A percentile compares a stretch with the other conserved stretches of the same genome.
Evolutionary conservation across 164 flowering plant species (phyloP).

Genomic region (Magnolia changhungtana): DNA sequence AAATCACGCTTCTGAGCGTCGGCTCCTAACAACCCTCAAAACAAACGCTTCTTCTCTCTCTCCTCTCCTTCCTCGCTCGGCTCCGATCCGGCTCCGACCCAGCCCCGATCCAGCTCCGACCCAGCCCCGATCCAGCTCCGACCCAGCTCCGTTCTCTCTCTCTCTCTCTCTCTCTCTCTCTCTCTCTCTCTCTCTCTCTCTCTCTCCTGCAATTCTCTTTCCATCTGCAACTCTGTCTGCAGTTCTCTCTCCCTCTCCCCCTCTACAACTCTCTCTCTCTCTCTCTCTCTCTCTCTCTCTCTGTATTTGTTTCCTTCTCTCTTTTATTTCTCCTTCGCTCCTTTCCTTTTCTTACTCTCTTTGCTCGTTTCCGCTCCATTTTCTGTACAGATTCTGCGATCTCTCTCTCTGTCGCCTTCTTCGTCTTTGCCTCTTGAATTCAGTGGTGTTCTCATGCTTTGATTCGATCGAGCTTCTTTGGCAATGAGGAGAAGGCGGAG

Average conservation of each 20-base stretch:
- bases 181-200: neutral
- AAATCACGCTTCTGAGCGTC: neutral
- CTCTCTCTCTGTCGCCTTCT: neutral
- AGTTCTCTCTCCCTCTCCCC: neutral
- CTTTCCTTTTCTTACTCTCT: neutral
- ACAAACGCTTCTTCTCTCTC: constrained; percentile 7
- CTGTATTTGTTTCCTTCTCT: neutral
- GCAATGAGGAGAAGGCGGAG: neutral
- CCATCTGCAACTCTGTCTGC: neutral
- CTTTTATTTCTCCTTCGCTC: neutral
- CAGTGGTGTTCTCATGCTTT: neutral
- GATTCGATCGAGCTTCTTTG: neutral
- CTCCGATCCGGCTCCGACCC: constrained; percentile 45
- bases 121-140: constrained; percentile 13
- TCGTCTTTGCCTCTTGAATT: neutral
- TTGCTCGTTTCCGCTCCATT: neutral
- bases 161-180: neutral
- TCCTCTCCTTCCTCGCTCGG: constrained; percentile 31
- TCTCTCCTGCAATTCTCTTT: neutral
- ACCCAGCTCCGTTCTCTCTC: constrained; percentile 9
- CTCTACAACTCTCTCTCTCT: neutral
- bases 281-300: neutral
- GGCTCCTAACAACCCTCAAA: neutral
- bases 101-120: constrained; percentile 12
- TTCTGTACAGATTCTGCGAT: neutral